These are phyloP conservation scores for Gaillardinia entomophila DNA, from an alignment of 805 yeast species.

Conservation along the genomic window DNA sequence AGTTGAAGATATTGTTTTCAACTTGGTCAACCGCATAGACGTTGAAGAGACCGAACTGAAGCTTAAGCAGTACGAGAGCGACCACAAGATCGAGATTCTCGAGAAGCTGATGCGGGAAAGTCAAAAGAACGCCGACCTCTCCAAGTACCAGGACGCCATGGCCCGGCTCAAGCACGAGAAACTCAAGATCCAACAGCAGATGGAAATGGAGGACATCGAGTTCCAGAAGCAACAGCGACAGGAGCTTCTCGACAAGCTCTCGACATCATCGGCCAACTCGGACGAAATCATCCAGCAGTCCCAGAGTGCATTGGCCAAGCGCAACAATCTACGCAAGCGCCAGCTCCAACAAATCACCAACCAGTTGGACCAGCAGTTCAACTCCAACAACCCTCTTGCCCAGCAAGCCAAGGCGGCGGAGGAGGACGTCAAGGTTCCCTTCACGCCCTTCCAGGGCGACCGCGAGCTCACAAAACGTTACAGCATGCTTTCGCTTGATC, in stretches of 20 bases:
- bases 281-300: constrained; percentile 38
- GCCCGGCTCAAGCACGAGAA: constrained; percentile 57
- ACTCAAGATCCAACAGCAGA: constrained; percentile 59
- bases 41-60: constrained; percentile 62
- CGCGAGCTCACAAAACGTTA: constrained; percentile 53
- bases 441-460: constrained; percentile 94
- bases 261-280: constrained; percentile 23
- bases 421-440: constrained; percentile 44
- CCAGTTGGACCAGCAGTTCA: constrained; percentile 41
- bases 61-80: constrained; percentile 62
- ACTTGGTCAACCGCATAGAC: constrained; percentile 64
- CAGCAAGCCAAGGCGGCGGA: constrained; percentile 17
- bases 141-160: constrained; percentile 54
- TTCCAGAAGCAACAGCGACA: constrained; percentile 36
- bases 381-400: constrained; percentile 21
- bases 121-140: constrained; percentile 55
- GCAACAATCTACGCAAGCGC: constrained; percentile 59
- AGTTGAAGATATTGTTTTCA: constrained; percentile 75
- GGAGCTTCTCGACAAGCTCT: constrained; percentile 34
- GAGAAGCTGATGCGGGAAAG: constrained; percentile 71
- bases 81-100: constrained; percentile 68
- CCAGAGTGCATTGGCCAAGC: constrained; percentile 41
- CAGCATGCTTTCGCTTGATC: constrained; percentile 28
- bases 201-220: constrained; percentile 38
- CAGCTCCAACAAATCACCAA: constrained; percentile 55